Evolutionary conservation across 768 basidiomycete genomes (phyloP), one percentile per base, ranked within the genome.

Genomic region (Suillus americanus): DNA sequence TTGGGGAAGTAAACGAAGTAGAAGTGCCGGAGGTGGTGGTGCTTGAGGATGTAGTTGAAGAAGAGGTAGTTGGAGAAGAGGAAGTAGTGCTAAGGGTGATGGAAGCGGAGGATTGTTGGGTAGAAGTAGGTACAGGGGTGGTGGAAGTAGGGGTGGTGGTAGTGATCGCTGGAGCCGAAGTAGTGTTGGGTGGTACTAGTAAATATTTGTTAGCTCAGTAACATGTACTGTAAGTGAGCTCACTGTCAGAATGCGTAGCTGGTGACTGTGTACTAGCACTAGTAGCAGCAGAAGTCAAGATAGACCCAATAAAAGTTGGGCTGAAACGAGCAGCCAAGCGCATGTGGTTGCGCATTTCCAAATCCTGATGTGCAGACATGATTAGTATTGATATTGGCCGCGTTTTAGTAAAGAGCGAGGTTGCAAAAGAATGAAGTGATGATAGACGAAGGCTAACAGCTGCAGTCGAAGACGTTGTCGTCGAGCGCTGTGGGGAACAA

Each of bases 391-490:
- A 23, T 64, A 63, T 43, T 41, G 35, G 43, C 50, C 7, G 18
- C 16, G 37, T 12, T 25, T 61, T 61, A 40, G 30, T 71, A 72
- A 75, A 35, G 73, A 77, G 62, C 51, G 74, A 63, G 62, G 8
- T 3, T 16, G 28, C 0, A 63, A 73, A 76, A 23, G 73, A 75
- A 63, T 45, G 74, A 37, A 53, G 66, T 10, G 53, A 33, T 33
- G 57, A 38, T 28, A 12, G 45, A 28, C 8, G 59, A 45, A 40
- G 13, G 41, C 28, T 30, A 25, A 8, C 18, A 51, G 25, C 50
- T 43, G 35, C 35, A 50, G 48, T 50, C 23, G 48, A 50, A 25
- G 50, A 28, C 28, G 53, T 18, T 7, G 50, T n/a, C 37, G 59
- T 45, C 40, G 62, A 63, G n/a, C n/a, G 28, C 55, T 40, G 35